Base-by-base conservation (phyloP, 768 basidiomycete species). In the Fibroporia radiculosa region DNA sequence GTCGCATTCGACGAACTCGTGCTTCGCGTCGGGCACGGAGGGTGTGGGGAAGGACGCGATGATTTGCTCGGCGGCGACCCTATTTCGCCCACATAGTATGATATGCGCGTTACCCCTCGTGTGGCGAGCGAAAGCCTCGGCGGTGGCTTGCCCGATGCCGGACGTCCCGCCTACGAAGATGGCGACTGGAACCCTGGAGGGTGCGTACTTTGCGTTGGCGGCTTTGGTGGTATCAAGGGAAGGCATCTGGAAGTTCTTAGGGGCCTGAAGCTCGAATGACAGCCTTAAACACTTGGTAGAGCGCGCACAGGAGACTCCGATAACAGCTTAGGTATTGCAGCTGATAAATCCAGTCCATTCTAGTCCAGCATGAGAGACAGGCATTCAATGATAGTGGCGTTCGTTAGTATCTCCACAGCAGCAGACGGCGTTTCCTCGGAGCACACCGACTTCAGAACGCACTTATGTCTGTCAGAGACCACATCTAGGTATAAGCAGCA, bases 1-100 rank as follows among this genome's bases (percentile, higher is more conserved):
- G 36, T 78, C 77, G 62, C 75, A 75, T 47, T 67, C 56, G n/a
- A 77, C 63, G 54, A 77, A 78, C 49, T 75, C 71, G 58, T 70
- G 56, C 56, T 48, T 27, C 35, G 55, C 32, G n/a, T 13, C 13
- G 24, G 38, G 14, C 48, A 39, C 13, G 22, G 44, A 42, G 18
- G 63, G 61, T 47, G 61, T 62, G 26, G 72, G 71, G 36, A 77
- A 54, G 22, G 50, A 47, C 36, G 69, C 64, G 44, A 80, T 62
- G 49, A 75, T 68, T n/a, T 55, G 42, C 27, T 75, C 66, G 2
- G 74, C 77, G 4, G 76, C 71, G 14, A 48, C 58, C 35, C 66
- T 64, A 59, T 77, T 77, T 32, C 75, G 67, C 0, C 75, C 75
- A 23, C 74, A 65, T 44, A 78, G 65, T 51, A 78, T 57, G 56